Evolutionary conservation across 164 flowering plant species (phyloP).

Genomic region (Euptelea pleiosperma): DNA sequence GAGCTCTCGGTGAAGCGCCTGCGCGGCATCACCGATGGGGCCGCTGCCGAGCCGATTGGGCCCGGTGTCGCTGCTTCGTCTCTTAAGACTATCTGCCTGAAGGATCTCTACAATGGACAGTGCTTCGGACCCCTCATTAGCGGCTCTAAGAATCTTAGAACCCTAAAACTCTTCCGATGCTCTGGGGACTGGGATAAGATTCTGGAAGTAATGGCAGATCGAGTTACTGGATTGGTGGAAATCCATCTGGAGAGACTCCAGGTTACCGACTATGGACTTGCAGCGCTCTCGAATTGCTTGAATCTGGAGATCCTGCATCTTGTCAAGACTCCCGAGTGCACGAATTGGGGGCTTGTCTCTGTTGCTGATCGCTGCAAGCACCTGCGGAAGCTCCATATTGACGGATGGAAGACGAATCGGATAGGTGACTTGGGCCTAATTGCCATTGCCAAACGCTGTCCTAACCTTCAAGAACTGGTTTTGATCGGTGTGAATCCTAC

Average conservation of each 20-base stretch:
- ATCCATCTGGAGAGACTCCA: constrained; percentile 90
- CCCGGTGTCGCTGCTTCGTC: constrained; percentile 52
- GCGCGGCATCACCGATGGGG: constrained; percentile 51
- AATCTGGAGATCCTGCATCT: constrained; percentile 71
- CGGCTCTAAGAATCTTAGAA: constrained; percentile 56
- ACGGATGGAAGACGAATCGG: constrained; percentile 89
- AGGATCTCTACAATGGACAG: constrained; percentile 82
- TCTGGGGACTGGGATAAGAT: constrained; percentile 86
- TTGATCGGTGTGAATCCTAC: constrained; percentile 83
- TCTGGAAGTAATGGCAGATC: constrained; percentile 39
- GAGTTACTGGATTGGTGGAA: constrained; percentile 47
- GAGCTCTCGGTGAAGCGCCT: constrained; percentile 87
- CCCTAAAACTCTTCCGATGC: constrained; percentile 66
- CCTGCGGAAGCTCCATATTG: constrained; percentile 88
- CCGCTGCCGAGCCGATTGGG: constrained; percentile 44
- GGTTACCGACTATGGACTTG: constrained; percentile 71
- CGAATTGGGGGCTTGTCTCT: constrained; percentile 53
- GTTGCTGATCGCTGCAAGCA: constrained; percentile 66
- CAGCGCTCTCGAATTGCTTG: constrained; percentile 55
- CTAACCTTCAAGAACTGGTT: constrained; percentile 76
- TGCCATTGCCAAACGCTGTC: constrained; percentile 61
- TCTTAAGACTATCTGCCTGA: constrained; percentile 55
- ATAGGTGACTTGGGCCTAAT: constrained; percentile 81
- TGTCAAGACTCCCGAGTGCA: constrained; percentile 80
- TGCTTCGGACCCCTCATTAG: constrained; percentile 64